Evolutionary conservation across 2,329 filamentous ascomycete species (phyloP).

Genomic region (Pseudocercospora macadamiae): DNA sequence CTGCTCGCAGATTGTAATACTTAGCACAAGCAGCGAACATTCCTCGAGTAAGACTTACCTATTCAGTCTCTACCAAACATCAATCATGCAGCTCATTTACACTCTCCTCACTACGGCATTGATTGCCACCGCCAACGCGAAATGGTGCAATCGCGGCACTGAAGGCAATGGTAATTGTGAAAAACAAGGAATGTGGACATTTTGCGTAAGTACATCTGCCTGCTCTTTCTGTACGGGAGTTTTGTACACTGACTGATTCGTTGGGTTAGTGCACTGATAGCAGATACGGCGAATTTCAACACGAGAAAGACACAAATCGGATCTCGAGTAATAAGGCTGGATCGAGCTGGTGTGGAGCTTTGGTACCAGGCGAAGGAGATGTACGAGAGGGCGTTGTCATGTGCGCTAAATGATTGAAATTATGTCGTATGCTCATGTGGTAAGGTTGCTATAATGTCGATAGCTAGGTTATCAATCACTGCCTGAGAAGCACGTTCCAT

Average conservation of each 20-base stretch:
- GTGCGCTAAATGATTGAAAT: conserved; percentile 1
- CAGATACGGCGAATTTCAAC: background rate
- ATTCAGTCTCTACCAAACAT: too few relatives aligned
- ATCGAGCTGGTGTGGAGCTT: conserved; percentile 7
- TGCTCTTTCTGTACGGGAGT: background rate
- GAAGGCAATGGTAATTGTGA: conserved; percentile 1
- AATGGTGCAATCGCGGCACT: background rate
- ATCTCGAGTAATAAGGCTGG: background rate
- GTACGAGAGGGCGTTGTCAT: background rate
- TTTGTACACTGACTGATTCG: too few relatives aligned
- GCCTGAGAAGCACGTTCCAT: too few relatives aligned
- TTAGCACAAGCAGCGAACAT: too few relatives aligned
- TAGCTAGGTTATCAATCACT: too few relatives aligned
- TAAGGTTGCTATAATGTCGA: too few relatives aligned
- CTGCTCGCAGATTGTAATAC: too few relatives aligned
- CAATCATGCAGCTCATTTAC: background rate
- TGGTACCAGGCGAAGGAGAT: background rate
- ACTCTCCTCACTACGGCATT: background rate
- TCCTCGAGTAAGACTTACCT: too few relatives aligned
- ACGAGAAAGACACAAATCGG: conserved; percentile 3
- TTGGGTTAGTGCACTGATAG: background rate
- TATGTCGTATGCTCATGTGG: too few relatives aligned
- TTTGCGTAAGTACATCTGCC: background rate
- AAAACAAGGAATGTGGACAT: background rate
- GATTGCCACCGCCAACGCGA: background rate